These are phyloP conservation scores for Colletotrichum costaricense DNA, from an alignment of 2,329 filamentous ascomycete species.

Conservation along the genomic window DNA sequence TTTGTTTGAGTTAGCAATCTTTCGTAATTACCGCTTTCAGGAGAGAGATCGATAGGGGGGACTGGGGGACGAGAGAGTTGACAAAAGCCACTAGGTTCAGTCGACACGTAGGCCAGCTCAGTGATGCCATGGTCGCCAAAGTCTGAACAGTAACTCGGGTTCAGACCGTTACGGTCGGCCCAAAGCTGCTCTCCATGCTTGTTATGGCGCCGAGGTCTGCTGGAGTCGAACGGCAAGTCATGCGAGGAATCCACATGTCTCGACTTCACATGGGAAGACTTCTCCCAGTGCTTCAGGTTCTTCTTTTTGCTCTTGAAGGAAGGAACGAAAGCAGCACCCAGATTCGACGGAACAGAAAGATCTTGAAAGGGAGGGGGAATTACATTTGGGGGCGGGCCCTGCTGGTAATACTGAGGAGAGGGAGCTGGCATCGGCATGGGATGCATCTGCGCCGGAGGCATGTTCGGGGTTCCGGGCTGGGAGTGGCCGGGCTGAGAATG, in stretches of 20 bases:
- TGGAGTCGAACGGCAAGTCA: slow-evolving; percentile 44
- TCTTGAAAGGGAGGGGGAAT: slow-evolving; percentile 53
- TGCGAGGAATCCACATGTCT: slow-evolving; percentile 52
- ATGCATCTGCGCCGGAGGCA: slow-evolving; percentile 68
- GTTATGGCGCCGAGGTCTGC: slow-evolving; percentile 54
- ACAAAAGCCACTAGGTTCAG: not conserved
- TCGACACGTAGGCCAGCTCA: slow-evolving; percentile 42
- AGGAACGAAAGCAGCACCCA: slow-evolving; percentile 6
- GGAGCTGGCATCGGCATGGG: slow-evolving; percentile 71
- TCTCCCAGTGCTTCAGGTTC: slow-evolving; percentile 51
- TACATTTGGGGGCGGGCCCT: slow-evolving; percentile 60
- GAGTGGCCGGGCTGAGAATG: slow-evolving; percentile 74
- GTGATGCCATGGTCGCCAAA: slow-evolving; percentile 39
- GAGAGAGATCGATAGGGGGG: slow-evolving; percentile 70
- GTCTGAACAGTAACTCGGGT: slow-evolving; percentile 21
- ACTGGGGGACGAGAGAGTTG: slow-evolving; percentile 29
- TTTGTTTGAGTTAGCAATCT: slow-evolving; percentile 76
- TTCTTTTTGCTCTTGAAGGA: slow-evolving; percentile 58
- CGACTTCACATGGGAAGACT: slow-evolving; percentile 50
- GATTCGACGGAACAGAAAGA: slow-evolving; percentile 42
- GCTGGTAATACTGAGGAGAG: slow-evolving; percentile 70
- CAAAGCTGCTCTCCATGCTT: slow-evolving; percentile 56
- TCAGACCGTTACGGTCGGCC: slow-evolving; percentile 33
- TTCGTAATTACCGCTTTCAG: slow-evolving; percentile 78
- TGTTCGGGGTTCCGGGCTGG: slow-evolving; percentile 77